Evolutionary conservation across 2,329 filamentous ascomycete genomes (phyloP).

Genomic region (Pseudohalonectria lignicola): DNA sequence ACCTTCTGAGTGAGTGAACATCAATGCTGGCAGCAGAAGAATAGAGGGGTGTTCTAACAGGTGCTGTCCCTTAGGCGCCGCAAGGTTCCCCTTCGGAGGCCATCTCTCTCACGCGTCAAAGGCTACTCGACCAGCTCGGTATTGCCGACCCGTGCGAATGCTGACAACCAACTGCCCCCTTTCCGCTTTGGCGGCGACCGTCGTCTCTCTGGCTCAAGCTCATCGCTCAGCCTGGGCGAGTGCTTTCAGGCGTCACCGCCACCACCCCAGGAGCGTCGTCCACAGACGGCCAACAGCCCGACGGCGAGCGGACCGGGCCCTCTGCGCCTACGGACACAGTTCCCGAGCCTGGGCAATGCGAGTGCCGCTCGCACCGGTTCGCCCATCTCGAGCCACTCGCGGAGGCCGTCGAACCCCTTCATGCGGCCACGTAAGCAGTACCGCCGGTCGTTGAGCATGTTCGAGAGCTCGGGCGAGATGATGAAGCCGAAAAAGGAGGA

Average conservation of each 20-base stretch:
- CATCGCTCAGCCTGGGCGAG: slow-evolving; percentile 56
- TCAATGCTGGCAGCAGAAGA: too few species aligned
- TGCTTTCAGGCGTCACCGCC: slow-evolving; percentile 78
- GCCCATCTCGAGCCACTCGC: slow-evolving; percentile 57
- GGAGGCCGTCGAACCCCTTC: slow-evolving; percentile 62
- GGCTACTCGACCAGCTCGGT: slow-evolving; percentile 55
- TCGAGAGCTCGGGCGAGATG: slow-evolving; percentile 80
- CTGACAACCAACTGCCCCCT: slow-evolving; percentile 56
- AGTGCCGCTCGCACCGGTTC: slow-evolving; percentile 56
- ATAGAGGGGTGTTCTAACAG: too few species aligned
- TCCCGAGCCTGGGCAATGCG: slow-evolving; percentile 42
- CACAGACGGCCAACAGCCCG: slow-evolving; percentile 48
- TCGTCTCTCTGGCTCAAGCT: slow-evolving; percentile 13
- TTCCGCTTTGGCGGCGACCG: slow-evolving; percentile 60
- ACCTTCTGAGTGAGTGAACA: slow-evolving; percentile 43
- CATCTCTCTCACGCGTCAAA: slow-evolving; percentile 65
- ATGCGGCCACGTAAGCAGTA: slow-evolving; percentile 77
- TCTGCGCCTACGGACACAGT: slow-evolving; percentile 54
- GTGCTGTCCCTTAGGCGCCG: slow-evolving; percentile 39
- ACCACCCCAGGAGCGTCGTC: slow-evolving; percentile 58
- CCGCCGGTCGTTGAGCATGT: slow-evolving; percentile 93
- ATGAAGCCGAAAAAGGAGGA: slow-evolving; percentile 67
- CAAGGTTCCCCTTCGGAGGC: slow-evolving; percentile 59
- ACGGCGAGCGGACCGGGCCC: slow-evolving; percentile 37
- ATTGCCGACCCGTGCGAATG: slow-evolving; percentile 46